phyloP scores from a whole-genome alignment of 2,329 filamentous ascomycete genomes.

The Coleophoma cylindrospora region DNA sequence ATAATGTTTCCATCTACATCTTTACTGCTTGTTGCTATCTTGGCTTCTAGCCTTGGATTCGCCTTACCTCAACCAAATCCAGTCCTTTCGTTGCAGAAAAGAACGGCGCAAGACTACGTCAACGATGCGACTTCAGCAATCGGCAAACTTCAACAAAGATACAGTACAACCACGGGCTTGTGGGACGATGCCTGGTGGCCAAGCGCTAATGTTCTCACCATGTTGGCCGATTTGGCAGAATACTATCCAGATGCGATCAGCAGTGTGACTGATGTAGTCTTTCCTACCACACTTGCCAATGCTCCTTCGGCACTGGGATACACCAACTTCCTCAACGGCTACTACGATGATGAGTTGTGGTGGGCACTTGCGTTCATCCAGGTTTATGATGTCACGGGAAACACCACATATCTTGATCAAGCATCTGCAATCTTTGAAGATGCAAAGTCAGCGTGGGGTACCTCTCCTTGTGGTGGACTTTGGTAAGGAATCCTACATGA shows the following conservation, averaged over 20 bases:
- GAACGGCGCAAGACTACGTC: conserved; percentile 13
- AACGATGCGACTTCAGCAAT: conserved; percentile 27
- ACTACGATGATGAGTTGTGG: conserved; percentile 59
- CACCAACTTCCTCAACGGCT: conserved; percentile 44
- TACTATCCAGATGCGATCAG: conserved; percentile 13
- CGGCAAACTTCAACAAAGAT: conserved; percentile 52
- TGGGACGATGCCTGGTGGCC: conserved; percentile 71
- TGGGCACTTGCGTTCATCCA: conserved; percentile 57
- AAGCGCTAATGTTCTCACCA: conserved; percentile 61
- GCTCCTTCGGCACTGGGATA: conserved; percentile 25
- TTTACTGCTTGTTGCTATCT: background rate
- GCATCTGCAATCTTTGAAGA: conserved; percentile 51
- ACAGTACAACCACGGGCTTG: conserved; percentile 52
- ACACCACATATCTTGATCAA: conserved; percentile 46
- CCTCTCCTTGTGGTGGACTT: conserved; percentile 47
- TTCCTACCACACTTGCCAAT: conserved; percentile 16
- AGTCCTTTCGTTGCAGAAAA: conserved; percentile 4
- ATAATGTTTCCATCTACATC: background rate
- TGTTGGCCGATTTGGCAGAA: conserved; percentile 47
- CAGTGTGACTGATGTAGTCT: conserved; percentile 14
- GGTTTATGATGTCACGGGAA: conserved; percentile 47
- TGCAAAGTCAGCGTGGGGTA: conserved; percentile 44
- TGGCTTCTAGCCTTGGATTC: conserved; percentile 3
- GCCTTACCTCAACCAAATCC: conserved; percentile 4
- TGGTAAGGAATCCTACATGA: conserved; percentile 25